Percentiles rank a stretch among this genome's conserved stretches.
Conservation (phyloP, 2,329 filamentous ascomycete species). For the Leptographium galeiforme region DNA sequence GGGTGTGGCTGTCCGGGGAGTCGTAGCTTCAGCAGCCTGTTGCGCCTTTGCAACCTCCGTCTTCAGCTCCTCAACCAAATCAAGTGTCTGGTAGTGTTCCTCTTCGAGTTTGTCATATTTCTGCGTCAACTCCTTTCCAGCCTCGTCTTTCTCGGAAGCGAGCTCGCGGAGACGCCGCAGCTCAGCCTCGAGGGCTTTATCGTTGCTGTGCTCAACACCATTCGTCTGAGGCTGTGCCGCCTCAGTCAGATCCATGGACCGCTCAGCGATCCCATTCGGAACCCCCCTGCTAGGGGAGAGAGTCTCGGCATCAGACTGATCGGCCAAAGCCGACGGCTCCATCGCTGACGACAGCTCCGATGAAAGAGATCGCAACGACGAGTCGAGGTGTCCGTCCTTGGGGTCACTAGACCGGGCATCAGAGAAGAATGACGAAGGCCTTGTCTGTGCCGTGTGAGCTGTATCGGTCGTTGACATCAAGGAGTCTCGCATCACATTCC, state of each 20-base stretch:
- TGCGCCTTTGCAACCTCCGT: conserved; percentile 71
- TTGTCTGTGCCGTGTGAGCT: conserved; percentile 33
- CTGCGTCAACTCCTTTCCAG: conserved; percentile 57
- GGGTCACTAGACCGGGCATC: conserved; percentile 57
- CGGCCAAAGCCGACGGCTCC: conserved; percentile 55
- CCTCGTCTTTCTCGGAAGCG: conserved; percentile 63
- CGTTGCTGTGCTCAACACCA: not conserved
- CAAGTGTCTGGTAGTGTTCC: conserved; percentile 68
- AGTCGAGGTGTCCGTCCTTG: conserved; percentile 53
- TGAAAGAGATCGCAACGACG: conserved; percentile 81
- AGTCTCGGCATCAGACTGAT: conserved; percentile 47
- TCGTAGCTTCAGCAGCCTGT: conserved; percentile 39
- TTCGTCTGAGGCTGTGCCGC: not conserved
- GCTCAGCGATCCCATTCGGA: not conserved
- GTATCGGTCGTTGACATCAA: conserved; percentile 39
- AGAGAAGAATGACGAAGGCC: conserved; percentile 75
- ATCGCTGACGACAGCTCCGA: conserved; percentile 84
- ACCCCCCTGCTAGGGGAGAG: conserved; percentile 15
- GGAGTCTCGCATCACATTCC: conserved; percentile 35
- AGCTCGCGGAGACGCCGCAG: conserved; percentile 57
- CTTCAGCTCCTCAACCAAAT: conserved; percentile 84
- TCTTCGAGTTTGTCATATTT: conserved; percentile 75
- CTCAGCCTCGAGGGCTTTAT: conserved; percentile 39
- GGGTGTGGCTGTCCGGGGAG: conserved; percentile 53
- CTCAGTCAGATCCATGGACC: conserved; percentile 6